Conservation (phyloP, 306 rosid genomes). For the Pueraria montana region DNA sequence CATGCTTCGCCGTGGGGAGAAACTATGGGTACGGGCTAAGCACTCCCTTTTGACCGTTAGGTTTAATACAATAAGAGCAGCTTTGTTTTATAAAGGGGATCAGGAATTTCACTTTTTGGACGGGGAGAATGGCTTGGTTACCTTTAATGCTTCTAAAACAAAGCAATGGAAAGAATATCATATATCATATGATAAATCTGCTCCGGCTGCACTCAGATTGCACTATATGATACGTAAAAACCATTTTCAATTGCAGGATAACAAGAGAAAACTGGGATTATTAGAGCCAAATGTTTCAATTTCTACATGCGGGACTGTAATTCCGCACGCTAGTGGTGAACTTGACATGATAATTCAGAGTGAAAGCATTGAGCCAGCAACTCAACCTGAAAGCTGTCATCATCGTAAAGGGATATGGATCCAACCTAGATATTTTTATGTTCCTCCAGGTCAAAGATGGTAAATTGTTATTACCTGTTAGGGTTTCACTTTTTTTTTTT, state of each 20-base stretch:
- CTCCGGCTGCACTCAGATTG: background rate
- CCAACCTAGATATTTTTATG: conserved; percentile 43
- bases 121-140: background rate
- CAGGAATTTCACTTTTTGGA: background rate
- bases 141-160: background rate
- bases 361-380: background rate
- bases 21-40: rapidly evolving
- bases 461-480: background rate
- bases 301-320: conserved; percentile 34
- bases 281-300: background rate
- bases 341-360: too few relatives aligned
- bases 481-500: background rate
- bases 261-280: background rate
- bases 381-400: background rate
- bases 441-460: conserved; percentile 36
- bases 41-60: rapidly evolving
- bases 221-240: background rate
- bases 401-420: conserved; percentile 52
- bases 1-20: conserved; percentile 6
- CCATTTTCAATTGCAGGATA: background rate
- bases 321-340: background rate
- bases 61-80: background rate
- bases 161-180: background rate
- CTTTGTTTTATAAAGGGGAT: background rate
- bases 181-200: too few relatives aligned